Percentiles rank a stretch among this genome's conserved stretches.
These are phyloP conservation scores for Phytopythium helicoides DNA, from an alignment of 352 stramenopile species.

Conservation along the genomic window DNA sequence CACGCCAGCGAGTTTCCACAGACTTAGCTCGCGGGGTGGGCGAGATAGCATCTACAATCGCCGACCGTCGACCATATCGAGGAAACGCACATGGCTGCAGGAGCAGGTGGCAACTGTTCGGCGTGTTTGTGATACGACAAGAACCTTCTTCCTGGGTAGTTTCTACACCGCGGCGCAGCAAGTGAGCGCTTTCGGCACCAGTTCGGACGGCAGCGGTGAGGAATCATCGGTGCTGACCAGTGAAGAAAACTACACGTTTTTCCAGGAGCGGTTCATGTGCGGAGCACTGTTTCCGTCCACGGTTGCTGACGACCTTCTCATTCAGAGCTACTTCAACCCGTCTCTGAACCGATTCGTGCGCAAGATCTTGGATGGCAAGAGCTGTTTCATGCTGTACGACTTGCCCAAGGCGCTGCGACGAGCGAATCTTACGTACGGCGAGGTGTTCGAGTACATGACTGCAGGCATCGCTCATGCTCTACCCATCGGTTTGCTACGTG, in stretches of 20 bases:
- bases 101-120: conserved; percentile 14
- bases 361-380: conserved; percentile 81
- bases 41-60: conserved; percentile 19
- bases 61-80: conserved; percentile 27
- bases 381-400: conserved; percentile 84
- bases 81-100: conserved; percentile 43
- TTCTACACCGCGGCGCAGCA: conserved; percentile 50
- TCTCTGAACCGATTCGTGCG: conserved; percentile 84
- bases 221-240: conserved; percentile 32
- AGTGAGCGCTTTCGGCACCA: conserved; percentile 33
- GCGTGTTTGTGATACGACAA: conserved; percentile 8
- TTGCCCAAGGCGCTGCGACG: conserved; percentile 55
- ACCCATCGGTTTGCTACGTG: conserved; percentile 75
- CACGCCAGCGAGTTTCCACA: not conserved
- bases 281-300: conserved; percentile 78
- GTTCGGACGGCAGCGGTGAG: conserved; percentile 7
- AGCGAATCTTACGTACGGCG: conserved; percentile 50
- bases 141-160: conserved; percentile 70
- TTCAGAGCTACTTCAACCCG: conserved; percentile 87
- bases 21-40: conserved; percentile 10
- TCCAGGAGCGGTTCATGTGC: conserved; percentile 85
- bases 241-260: conserved; percentile 76
- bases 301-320: conserved; percentile 77
- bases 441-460: conserved; percentile 83
- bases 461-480: conserved; percentile 61